A percentile compares a stretch with the other conserved stretches of the same genome.
These are phyloP conservation scores for Chimonanthus salicifolius DNA, from an alignment of 164 flowering plant genomes.

Conservation along the genomic window DNA sequence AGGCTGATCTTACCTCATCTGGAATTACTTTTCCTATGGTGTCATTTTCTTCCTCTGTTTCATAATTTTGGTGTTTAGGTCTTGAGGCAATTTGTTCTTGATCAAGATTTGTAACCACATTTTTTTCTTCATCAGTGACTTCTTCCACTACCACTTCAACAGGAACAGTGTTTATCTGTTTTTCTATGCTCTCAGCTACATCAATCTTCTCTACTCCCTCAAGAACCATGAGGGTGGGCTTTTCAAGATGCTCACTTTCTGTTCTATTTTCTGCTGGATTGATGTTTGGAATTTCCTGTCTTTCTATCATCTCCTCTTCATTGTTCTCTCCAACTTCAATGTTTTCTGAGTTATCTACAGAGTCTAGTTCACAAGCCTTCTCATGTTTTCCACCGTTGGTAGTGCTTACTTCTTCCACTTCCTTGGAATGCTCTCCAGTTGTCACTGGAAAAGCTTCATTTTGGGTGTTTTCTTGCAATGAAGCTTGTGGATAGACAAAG, in stretches of 20 bases:
- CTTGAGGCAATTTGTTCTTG: not conserved
- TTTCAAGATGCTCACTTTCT: slow-evolving; percentile 6
- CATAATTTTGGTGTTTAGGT: not conserved
- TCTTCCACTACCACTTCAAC: slow-evolving; percentile 1
- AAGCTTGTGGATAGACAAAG: not conserved
- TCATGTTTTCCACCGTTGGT: slow-evolving; percentile 1
- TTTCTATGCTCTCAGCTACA: not conserved
- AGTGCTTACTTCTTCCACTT: not conserved
- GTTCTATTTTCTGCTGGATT: not conserved
- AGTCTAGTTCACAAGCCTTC: not conserved
- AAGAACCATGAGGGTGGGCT: not conserved
- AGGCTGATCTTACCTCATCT: not conserved
- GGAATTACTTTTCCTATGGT: not conserved
- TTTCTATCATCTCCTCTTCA: not conserved
- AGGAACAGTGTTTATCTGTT: not conserved
- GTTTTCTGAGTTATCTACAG: not conserved
- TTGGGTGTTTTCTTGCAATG: not conserved
- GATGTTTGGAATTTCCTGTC: not conserved
- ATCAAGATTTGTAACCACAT: not conserved
- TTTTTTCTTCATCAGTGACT: slow-evolving; percentile 7
- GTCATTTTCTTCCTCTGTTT: not conserved
- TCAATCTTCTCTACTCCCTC: slow-evolving; percentile 6
- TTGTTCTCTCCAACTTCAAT: not conserved
- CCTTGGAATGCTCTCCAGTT: slow-evolving; percentile 2
- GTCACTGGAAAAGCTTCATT: slow-evolving; percentile 4